These are phyloP conservation scores for Galeopsis tetrahit DNA, from an alignment of 257 asterid genomes.

Conservation along the genomic window DNA sequence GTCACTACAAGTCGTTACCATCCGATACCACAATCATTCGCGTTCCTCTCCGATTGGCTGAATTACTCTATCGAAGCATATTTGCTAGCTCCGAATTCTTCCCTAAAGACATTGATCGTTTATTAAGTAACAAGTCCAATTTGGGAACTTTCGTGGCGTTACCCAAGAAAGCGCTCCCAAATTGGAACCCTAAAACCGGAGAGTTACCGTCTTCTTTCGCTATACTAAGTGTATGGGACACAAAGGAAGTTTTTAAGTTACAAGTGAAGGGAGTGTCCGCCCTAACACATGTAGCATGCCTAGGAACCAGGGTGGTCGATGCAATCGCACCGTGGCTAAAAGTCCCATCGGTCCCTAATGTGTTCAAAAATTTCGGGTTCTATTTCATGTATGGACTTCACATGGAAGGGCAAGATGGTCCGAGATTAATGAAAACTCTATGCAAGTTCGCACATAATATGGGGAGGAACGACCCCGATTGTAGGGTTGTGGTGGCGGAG, in stretches of 20 bases:
- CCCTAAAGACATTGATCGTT: slow-evolving; percentile 59
- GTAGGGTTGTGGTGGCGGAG: slow-evolving; percentile 73
- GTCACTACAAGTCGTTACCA: slow-evolving; percentile 55
- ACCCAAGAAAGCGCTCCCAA: slow-evolving; percentile 42
- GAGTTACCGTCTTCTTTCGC: slow-evolving; percentile 61
- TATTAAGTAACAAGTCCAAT: slow-evolving; percentile 60
- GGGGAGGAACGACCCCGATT: slow-evolving; percentile 53
- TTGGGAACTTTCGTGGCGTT: slow-evolving; percentile 83
- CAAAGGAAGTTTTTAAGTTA: slow-evolving; percentile 65
- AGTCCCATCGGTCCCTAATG: slow-evolving; percentile 71
- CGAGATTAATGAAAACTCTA: slow-evolving; percentile 51
- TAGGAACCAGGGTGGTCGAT: slow-evolving; percentile 66
- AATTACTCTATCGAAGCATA: slow-evolving; percentile 45
- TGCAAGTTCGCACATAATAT: slow-evolving; percentile 64
- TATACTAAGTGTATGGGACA: slow-evolving; percentile 73
- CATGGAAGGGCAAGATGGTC: slow-evolving; percentile 64
- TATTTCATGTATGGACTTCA: slow-evolving; percentile 71
- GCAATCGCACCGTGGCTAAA: slow-evolving; percentile 69
- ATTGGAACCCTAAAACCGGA: slow-evolving; percentile 51
- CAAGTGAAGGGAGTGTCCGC: slow-evolving; percentile 70
- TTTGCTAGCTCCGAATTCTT: slow-evolving; percentile 64
- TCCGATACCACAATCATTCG: slow-evolving; percentile 43
- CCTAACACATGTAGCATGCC: slow-evolving; percentile 56
- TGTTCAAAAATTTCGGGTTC: slow-evolving; percentile 65
- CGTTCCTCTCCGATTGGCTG: slow-evolving; percentile 49